phyloP scores from a whole-genome alignment of 2,329 filamentous ascomycete genomes.

The Neurospora sp. region DNA sequence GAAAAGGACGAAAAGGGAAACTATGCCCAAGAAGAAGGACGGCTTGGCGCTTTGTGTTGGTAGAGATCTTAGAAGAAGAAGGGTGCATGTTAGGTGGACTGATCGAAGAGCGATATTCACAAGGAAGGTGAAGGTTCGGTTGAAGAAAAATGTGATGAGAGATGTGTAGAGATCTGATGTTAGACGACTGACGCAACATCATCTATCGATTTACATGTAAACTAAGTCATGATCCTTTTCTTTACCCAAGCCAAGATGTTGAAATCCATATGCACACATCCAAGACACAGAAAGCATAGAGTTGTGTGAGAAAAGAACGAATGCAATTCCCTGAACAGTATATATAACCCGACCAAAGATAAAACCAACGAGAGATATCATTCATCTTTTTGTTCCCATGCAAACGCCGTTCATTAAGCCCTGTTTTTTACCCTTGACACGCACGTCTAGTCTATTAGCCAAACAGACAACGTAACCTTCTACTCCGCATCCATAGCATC shows the following conservation, averaged over 20 bases:
- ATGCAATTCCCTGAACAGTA: background rate
- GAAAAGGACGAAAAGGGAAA: background rate
- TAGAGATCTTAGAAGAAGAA: no score
- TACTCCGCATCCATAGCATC: conserved; percentile 29
- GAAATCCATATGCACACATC: background rate
- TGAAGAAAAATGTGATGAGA: no score
- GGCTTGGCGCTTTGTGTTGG: no score
- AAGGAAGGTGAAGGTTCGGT: no score
- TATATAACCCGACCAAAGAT: background rate
- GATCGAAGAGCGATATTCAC: no score
- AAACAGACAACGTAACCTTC: background rate
- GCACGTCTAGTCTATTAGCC: background rate
- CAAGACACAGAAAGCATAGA: background rate
- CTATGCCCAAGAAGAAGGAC: no score
- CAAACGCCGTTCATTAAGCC: conserved; percentile 9
- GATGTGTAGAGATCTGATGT: no score
- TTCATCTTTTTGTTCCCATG: conserved; percentile 9
- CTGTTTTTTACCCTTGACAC: background rate
- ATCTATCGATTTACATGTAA: no score
- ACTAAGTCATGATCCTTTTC: no score
- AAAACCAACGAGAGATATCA: background rate
- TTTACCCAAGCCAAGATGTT: background rate
- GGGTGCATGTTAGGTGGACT: no score
- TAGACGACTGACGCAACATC: no score
- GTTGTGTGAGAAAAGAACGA: background rate